Evolutionary conservation across 176 grass and related monocot species (phyloP), one percentile per base, ranked within the genome.

Genomic region (Triticum dicoccoides): DNA sequence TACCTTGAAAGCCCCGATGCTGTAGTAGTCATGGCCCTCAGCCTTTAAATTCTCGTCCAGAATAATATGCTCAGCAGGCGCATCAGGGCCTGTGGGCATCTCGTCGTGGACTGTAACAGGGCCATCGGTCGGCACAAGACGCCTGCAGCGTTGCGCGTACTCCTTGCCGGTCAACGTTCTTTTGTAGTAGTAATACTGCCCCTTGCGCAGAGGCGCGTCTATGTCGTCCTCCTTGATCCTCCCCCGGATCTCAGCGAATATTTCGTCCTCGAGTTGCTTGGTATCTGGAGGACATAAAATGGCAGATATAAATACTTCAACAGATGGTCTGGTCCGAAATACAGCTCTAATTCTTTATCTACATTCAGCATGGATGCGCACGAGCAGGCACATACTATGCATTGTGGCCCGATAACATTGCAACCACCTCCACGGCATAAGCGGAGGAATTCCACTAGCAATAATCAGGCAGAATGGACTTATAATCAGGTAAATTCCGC

Each of bases 201-300:
- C 93, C 85, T 87, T 94, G 41, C 92, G 90, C 8, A 90, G 80
- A 13, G 96, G 96, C 4, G 63, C 93, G 1, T 84, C 82, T 8
- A 96, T 88, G 56, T 98, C 96, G 37, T 98, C 96, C 27, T 98
- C 96, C 82, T 98, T 94, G 65, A 98, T 98, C 47, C 92, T 91
- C 70, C 81, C 96, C 78, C 96, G 94, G 76, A 98, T 96, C 88
- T 98, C 93, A 84, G 96, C 82, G 65, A 92, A 98, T 74, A 98
- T 91, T 78, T 89, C 56, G 56, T 94, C 84, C 86, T 95, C 88
- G 14, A 94, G 86, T 30, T 90, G 84, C 13, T 98, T 98, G 58
- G 92, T 88, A 83, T 95, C 96, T 98, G 20, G 39, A 85, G 51
- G 49, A 20, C 1, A 61, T 35, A 13, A 68, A 23, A 18, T 3